These are phyloP conservation scores for Tetrapyrgos nigripes DNA, from an alignment of 1,284 basidiomycete species.

Conservation along the genomic window DNA sequence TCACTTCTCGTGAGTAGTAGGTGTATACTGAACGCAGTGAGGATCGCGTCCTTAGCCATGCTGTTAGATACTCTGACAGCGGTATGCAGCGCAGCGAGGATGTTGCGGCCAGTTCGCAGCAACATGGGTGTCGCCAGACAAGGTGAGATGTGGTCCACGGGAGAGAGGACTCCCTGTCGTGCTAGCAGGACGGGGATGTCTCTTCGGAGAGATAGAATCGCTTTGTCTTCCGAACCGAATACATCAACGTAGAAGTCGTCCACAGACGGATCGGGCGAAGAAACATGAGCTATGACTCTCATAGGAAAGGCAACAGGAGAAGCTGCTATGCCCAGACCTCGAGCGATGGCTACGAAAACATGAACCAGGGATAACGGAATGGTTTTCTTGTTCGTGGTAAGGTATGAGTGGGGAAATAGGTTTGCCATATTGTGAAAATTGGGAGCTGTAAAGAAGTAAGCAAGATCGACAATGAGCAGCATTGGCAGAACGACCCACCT, in stretches of 20 bases:
- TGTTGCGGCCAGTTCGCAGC: constrained; percentile 44
- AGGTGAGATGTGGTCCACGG: constrained; percentile 34
- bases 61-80: constrained; percentile 32
- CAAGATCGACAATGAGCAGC: constrained; percentile 1
- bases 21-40: constrained; percentile 15
- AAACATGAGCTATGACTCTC: constrained; percentile 56
- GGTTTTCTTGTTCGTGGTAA: constrained; percentile 52
- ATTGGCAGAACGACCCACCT: constrained; percentile 41
- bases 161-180: constrained; percentile 31
- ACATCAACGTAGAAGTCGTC: constrained; percentile 55
- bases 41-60: constrained; percentile 3
- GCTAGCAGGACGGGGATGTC: constrained; percentile 39
- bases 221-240: constrained; percentile 42
- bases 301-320: constrained; percentile 62
- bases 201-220: constrained; percentile 38
- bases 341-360: constrained; percentile 60
- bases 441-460: constrained; percentile 22
- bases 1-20: constrained; percentile 11
- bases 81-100: constrained; percentile 38
- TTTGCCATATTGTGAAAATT: constrained; percentile 51
- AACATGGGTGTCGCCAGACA: constrained; percentile 46
- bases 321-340: constrained; percentile 56
- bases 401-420: constrained; percentile 65
- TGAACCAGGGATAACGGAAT: constrained; percentile 69
- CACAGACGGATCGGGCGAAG: constrained; percentile 36